A percentile compares a stretch with the other conserved stretches of the same genome.
Evolutionary conservation across 1,284 basidiomycete genomes (phyloP).

Genomic region (Acaromyces ingoldii): DNA sequence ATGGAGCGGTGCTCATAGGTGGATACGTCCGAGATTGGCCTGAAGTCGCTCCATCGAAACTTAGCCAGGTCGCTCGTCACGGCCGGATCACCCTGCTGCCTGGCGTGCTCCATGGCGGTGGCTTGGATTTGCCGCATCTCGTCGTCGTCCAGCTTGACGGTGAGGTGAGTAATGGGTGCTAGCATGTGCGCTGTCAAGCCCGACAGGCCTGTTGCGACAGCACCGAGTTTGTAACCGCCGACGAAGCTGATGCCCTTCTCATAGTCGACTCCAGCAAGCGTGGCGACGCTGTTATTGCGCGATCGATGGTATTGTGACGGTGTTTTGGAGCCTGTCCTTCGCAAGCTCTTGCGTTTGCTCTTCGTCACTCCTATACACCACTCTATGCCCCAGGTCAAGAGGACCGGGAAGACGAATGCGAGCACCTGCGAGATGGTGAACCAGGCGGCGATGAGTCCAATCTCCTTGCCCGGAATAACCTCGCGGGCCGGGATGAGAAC

Average conservation of each 20-base stretch:
- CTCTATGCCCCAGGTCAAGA: conserved; percentile 11
- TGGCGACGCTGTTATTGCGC: conserved; percentile 5
- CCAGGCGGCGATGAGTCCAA: conserved; percentile 35
- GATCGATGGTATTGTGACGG: not conserved
- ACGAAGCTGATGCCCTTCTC: conserved; percentile 9
- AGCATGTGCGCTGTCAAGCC: conserved; percentile 27
- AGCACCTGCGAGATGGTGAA: conserved; percentile 29
- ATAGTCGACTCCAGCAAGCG: conserved; percentile 12
- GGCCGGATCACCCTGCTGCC: conserved; percentile 36
- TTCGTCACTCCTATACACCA: conserved; percentile 12
- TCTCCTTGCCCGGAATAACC: conserved; percentile 31
- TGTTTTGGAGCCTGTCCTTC: not conserved
- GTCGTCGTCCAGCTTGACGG: conserved; percentile 14
- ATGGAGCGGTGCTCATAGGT: conserved; percentile 1
- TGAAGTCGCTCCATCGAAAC: not conserved
- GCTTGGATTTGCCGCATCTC: conserved; percentile 19
- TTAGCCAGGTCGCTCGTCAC: conserved; percentile 7
- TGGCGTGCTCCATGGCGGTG: conserved; percentile 31
- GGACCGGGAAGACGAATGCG: conserved; percentile 29
- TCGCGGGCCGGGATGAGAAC: conserved; percentile 40
- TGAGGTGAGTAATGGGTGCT: conserved; percentile 14
- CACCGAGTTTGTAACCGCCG: conserved; percentile 14
- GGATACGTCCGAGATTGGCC: conserved; percentile 5
- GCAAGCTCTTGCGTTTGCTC: not conserved
- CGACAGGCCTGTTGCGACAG: conserved; percentile 23